These are phyloP conservation scores for Rhodotorula sp. DNA, from an alignment of 1,284 basidiomycete species.

Conservation along the genomic window DNA sequence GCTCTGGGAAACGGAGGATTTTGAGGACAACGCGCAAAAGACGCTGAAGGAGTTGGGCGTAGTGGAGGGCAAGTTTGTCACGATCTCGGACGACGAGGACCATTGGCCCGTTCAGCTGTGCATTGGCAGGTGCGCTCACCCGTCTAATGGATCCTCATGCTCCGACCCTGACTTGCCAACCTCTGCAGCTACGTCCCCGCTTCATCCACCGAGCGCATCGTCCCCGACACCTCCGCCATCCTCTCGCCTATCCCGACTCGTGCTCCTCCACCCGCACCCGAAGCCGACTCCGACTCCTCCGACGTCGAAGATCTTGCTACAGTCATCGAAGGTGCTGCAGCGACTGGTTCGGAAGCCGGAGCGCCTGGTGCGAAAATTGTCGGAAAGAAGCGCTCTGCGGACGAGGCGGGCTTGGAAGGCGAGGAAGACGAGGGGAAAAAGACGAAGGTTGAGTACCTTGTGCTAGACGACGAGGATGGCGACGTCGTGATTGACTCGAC, in stretches of 20 bases:
- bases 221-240: constrained; percentile 4
- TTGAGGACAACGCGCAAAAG: constrained; percentile 74
- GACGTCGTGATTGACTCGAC: constrained; percentile 18
- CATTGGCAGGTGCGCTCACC: constrained; percentile 16
- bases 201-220: constrained; percentile 3
- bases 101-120: constrained; percentile 69
- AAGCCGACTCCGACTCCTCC: not conserved
- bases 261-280: constrained; percentile 12
- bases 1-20: constrained; percentile 77
- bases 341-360: not conserved
- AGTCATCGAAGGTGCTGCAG: constrained; percentile 3
- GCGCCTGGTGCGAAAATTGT: not conserved
- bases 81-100: constrained; percentile 84
- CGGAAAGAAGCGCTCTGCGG: constrained; percentile 28
- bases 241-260: constrained; percentile 30
- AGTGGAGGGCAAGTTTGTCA: constrained; percentile 72
- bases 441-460: constrained; percentile 2
- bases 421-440: constrained; percentile 10
- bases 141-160: not conserved
- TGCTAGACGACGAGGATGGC: constrained; percentile 5
- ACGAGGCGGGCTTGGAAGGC: constrained; percentile 24
- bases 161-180: not conserved
- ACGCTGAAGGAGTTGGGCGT: constrained; percentile 71
- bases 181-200: constrained; percentile 11
- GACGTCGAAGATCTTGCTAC: constrained; percentile 4